These are phyloP conservation scores for Corylus heterophylla DNA, from an alignment of 306 rosid species.

Conservation along the genomic window DNA sequence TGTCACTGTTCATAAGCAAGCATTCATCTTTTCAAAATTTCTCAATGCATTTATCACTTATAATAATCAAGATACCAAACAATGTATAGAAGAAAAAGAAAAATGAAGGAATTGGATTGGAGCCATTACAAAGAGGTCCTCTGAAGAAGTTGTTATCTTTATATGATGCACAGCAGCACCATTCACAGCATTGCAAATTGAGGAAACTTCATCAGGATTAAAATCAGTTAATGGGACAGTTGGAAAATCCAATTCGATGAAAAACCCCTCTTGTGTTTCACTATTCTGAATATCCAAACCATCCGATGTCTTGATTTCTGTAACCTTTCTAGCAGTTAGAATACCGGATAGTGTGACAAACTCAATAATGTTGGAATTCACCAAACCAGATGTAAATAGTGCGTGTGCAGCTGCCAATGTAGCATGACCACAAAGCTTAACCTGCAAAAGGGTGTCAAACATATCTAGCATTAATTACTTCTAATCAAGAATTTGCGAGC, in stretches of 20 bases:
- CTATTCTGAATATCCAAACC: slow-evolving; percentile 27
- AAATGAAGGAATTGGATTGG: not conserved
- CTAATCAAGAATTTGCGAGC: not conserved
- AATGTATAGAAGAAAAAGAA: slow-evolving; percentile 2
- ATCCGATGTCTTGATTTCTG: slow-evolving; percentile 5
- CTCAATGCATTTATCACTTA: not conserved
- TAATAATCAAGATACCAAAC: not conserved
- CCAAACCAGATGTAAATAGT: slow-evolving; percentile 51
- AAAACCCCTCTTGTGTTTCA: slow-evolving; percentile 31
- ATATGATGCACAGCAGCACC: slow-evolving; percentile 50
- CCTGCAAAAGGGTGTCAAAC: slow-evolving; percentile 40
- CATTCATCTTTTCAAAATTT: not conserved
- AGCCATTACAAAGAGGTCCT: slow-evolving; percentile 54
- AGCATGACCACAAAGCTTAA: slow-evolving; percentile 84
- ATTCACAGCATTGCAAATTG: slow-evolving; percentile 44
- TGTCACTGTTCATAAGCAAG: not conserved
- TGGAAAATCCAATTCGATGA: slow-evolving; percentile 58
- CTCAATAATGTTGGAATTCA: slow-evolving; percentile 42
- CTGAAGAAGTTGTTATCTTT: slow-evolving; percentile 34
- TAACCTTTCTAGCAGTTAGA: slow-evolving; percentile 45
- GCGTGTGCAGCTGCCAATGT: slow-evolving; percentile 75
- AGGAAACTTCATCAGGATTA: slow-evolving; percentile 32
- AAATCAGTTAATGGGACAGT: slow-evolving; percentile 34
- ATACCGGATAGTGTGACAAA: slow-evolving; percentile 69
- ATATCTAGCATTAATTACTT: not conserved